Conservation (phyloP, 2,329 filamentous ascomycete genomes). For the Meredithiella fracta region DNA sequence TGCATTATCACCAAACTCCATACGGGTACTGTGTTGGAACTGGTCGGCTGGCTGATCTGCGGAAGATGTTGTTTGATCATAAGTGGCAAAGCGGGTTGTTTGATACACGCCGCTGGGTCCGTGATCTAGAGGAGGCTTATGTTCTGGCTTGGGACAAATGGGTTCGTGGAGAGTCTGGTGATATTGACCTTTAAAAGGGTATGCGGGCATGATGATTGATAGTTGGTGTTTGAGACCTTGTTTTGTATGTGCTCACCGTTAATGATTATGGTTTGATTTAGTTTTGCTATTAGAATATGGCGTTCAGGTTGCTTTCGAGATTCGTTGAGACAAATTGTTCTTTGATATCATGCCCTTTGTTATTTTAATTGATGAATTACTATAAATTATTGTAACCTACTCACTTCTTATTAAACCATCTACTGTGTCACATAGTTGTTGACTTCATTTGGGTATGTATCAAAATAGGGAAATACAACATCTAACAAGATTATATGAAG, state of each 20-base stretch:
- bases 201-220: not conserved
- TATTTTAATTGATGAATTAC: too few species aligned
- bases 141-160: conserved; percentile 76
- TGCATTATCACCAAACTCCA: conserved; percentile 38
- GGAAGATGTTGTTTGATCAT: conserved; percentile 65
- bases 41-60: conserved; percentile 62
- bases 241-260: not conserved
- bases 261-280: not conserved
- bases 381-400: too few species aligned
- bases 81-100: conserved; percentile 82
- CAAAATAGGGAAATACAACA: too few species aligned
- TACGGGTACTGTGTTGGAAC: conserved; percentile 34
- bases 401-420: too few species aligned
- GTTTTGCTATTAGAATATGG: not conserved
- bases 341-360: not conserved
- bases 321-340: not conserved
- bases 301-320: not conserved
- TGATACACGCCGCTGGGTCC: conserved; percentile 80
- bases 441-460: too few species aligned
- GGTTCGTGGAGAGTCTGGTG: conserved; percentile 73
- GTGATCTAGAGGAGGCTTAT: conserved; percentile 77
- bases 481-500: too few species aligned
- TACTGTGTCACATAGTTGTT: too few species aligned
- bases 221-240: too few species aligned
- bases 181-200: conserved; percentile 58